Percentiles rank a stretch among this genome's conserved stretches.
Evolutionary conservation across 371 early-diverging fungal genomes (phyloP).

Genomic region (Quaeritorhiza haematococci): DNA sequence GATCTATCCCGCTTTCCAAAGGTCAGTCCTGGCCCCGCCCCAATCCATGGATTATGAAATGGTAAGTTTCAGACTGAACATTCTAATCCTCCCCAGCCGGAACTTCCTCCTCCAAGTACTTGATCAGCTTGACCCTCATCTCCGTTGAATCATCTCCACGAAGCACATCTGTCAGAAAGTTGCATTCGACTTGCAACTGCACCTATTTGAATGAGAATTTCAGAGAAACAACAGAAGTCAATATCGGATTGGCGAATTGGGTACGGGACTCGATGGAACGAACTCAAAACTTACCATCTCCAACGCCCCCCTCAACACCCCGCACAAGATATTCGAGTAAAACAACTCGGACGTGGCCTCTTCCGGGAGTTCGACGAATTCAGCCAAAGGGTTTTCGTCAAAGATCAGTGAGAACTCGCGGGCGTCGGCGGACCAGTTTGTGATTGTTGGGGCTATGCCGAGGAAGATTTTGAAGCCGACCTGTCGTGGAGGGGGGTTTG

Average conservation of each 20-base stretch:
- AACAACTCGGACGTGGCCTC: slow-evolving; percentile 75
- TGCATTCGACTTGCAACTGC: slow-evolving; percentile 84
- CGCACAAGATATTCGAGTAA: slow-evolving; percentile 94
- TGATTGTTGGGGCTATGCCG: slow-evolving; percentile 77
- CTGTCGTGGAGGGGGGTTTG: slow-evolving; percentile 23
- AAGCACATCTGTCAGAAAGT: slow-evolving; percentile 78
- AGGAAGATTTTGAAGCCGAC: slow-evolving; percentile 94
- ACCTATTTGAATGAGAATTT: slow-evolving; percentile 42
- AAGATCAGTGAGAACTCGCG: slow-evolving; percentile 85
- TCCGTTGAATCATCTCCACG: slow-evolving; percentile 88
- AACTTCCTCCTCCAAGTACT: slow-evolving; percentile 89
- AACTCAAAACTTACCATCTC: slow-evolving; percentile 92
- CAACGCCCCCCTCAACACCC: slow-evolving; percentile 88
- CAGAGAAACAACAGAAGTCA: no score
- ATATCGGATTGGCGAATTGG: no score
- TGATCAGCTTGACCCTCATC: slow-evolving; percentile 80
- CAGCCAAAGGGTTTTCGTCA: slow-evolving; percentile 93
- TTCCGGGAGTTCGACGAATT: slow-evolving; percentile 68
- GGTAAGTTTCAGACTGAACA: no score
- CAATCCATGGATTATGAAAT: no score
- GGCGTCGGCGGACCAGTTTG: slow-evolving; percentile 73
- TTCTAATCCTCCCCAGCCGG: slow-evolving; percentile 88
- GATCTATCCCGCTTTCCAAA: no score
- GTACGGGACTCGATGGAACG: no score
- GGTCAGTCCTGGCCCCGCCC: no score